phyloP scores from a whole-genome alignment of 1,284 basidiomycete species.

The Ustilago vetiveriae region DNA sequence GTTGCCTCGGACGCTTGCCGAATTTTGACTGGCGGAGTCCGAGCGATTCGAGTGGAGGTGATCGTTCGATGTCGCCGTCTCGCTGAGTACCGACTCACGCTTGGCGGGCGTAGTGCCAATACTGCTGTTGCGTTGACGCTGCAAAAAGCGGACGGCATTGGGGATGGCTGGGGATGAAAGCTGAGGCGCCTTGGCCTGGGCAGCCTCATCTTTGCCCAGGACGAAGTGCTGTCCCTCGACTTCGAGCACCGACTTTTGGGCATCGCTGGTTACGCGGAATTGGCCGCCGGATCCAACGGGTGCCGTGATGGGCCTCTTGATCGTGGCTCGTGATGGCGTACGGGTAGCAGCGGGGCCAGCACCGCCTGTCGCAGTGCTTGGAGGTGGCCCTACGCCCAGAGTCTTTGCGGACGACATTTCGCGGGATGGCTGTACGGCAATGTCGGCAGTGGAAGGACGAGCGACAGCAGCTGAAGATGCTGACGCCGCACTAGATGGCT shows the following conservation, averaged over 20 bases:
- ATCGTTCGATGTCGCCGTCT: constrained; percentile 7
- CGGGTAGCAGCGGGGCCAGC: constrained; percentile 4
- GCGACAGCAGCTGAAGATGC: too few species aligned
- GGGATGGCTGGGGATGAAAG: constrained; percentile 31
- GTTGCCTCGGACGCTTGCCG: background rate
- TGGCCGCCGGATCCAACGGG: constrained; percentile 28
- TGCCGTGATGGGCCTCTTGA: constrained; percentile 42
- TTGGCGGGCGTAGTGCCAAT: constrained; percentile 1
- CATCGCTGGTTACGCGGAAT: constrained; percentile 16
- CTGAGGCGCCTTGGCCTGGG: constrained; percentile 8
- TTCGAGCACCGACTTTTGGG: constrained; percentile 25
- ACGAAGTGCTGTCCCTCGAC: constrained; percentile 46
- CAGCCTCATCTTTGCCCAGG: constrained; percentile 20
- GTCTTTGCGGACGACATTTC: constrained; percentile 8
- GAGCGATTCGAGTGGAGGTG: constrained; percentile 6
- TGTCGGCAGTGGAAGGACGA: constrained; percentile 2
- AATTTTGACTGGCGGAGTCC: constrained; percentile 1
- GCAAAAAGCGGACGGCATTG: constrained; percentile 41
- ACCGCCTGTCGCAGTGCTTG: background rate
- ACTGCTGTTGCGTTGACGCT: constrained; percentile 13
- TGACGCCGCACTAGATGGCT: constrained; percentile 17
- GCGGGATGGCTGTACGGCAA: constrained; percentile 6
- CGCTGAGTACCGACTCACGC: constrained; percentile 13
- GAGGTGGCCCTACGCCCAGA: background rate
- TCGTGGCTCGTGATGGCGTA: constrained; percentile 33